Evolutionary conservation across 2,329 filamentous ascomycete genomes (phyloP), one percentile per base, ranked within the genome.

Genomic region (Diaporthe ilicicola): DNA sequence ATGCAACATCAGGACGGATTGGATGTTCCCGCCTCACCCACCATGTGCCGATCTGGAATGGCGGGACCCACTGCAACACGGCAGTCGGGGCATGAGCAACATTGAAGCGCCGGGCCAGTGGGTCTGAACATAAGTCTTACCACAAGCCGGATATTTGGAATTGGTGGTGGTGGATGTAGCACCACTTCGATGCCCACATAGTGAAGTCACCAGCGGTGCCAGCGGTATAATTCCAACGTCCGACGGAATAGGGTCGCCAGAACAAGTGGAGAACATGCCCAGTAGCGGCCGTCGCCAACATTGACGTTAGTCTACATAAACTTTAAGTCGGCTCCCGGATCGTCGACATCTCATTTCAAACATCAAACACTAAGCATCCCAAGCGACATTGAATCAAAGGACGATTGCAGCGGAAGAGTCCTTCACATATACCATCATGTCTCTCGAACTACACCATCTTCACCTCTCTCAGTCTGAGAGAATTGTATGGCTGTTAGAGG

Each of bases 401-500:
- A 5, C 10, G 13, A 2, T n/a, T 4, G 29, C 24, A 24, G 37
- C 10, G 17, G 44, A 37, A 19, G 22, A 9, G 13, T 22, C 12
- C 1, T 5, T 17, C 5, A 22, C 12, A 29, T 34, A 34, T 10
- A 24, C n/a, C n/a, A 29, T 10, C 4, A 74, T 72, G 74, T 67
- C 54, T 53, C 78, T 87, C 53, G 79, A 78, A 37, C 74, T 89
- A 24, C 87, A 89, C 75, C 87, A 90, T 74, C 84, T 89, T n/a
- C 81, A 83, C 55, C 75, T 83, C 77, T 89, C 88, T 13, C 89
- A 92, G 77, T 91, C 89, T 44, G 90, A 92, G 77, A 88, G 90
- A 50, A 84, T 92, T 65, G 80, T 87, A 76, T 92, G 88, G 85
- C 85, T 92, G 55, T 88, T 88, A 77, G 90, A 92, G 78, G 71